Evolutionary conservation across 805 yeast species (phyloP).

Genomic region (Lachancea nothofagi): DNA sequence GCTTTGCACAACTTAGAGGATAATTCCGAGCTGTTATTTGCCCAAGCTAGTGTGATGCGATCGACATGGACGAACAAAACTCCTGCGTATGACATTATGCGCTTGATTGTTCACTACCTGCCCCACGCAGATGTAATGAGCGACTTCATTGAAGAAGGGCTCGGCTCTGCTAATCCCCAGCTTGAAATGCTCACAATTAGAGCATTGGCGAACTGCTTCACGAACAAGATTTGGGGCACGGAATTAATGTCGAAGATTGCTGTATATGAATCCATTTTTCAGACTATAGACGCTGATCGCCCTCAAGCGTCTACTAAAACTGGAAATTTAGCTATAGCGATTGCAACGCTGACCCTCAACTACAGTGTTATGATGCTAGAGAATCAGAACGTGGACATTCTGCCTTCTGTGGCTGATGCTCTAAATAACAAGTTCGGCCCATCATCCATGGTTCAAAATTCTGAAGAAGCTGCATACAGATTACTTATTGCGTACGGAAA

Average conservation of each 20-base stretch:
- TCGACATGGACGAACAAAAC: slow-evolving; percentile 45
- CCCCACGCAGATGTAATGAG: slow-evolving; percentile 37
- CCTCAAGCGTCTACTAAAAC: slow-evolving; percentile 28
- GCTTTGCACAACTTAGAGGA: slow-evolving; percentile 29
- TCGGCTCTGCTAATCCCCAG: slow-evolving; percentile 25
- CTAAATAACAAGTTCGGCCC: slow-evolving; percentile 28
- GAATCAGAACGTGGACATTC: slow-evolving; percentile 26
- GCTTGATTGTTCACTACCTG: slow-evolving; percentile 43
- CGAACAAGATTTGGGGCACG: slow-evolving; percentile 43
- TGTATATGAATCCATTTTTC: slow-evolving; percentile 38
- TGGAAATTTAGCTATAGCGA: slow-evolving; percentile 36
- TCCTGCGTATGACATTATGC: slow-evolving; percentile 55
- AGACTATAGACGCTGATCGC: slow-evolving; percentile 31
- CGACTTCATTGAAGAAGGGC: slow-evolving; percentile 40
- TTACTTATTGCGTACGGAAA: slow-evolving; percentile 60
- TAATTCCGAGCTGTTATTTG: slow-evolving; percentile 33
- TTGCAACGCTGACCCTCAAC: slow-evolving; percentile 48
- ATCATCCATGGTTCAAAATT: slow-evolving; percentile 30
- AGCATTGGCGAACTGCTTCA: slow-evolving; percentile 49
- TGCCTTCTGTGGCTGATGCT: slow-evolving; percentile 30
- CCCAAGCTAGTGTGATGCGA: slow-evolving; percentile 37
- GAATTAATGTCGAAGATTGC: slow-evolving; percentile 33
- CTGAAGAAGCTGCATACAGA: slow-evolving; percentile 67
- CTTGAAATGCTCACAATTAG: slow-evolving; percentile 51
- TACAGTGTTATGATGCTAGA: slow-evolving; percentile 38